These are phyloP conservation scores for Candida nemodendra DNA, from an alignment of 805 yeast species.

Conservation along the genomic window DNA sequence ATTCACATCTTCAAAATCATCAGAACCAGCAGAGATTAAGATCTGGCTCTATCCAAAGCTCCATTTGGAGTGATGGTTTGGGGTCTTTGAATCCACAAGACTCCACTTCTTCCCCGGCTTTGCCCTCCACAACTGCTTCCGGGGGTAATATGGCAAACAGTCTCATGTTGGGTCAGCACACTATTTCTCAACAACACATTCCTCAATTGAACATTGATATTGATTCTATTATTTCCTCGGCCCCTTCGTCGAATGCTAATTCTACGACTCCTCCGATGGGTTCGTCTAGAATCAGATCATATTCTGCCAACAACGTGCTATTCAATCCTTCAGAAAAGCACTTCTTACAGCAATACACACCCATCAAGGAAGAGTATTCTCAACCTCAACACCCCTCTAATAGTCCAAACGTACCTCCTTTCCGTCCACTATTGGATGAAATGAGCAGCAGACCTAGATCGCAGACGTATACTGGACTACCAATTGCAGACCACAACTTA, in stretches of 20 bases:
- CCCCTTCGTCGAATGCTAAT: slow-evolving; percentile 18
- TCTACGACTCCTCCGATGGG: slow-evolving; percentile 18
- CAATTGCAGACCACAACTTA: slow-evolving; percentile 8
- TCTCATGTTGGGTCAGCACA: slow-evolving; percentile 9
- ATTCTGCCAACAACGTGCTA: slow-evolving; percentile 42
- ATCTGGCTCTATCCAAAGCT: slow-evolving; percentile 54
- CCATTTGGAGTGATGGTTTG: slow-evolving; percentile 59
- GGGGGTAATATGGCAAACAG: slow-evolving; percentile 14
- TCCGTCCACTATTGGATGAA: slow-evolving; percentile 12
- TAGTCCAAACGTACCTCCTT: slow-evolving; percentile 10
- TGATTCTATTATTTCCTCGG: slow-evolving; percentile 19
- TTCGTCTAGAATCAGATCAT: slow-evolving; percentile 45
- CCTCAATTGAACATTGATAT: slow-evolving; percentile 29
- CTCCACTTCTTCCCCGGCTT: slow-evolving; percentile 18
- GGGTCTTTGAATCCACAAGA: slow-evolving; percentile 16
- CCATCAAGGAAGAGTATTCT: slow-evolving; percentile 24
- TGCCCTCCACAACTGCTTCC: slow-evolving; percentile 15
- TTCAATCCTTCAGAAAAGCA: slow-evolving; percentile 30
- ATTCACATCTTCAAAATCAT: slow-evolving; percentile 13
- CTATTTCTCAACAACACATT: slow-evolving; percentile 20
- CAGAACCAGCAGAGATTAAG: slow-evolving; percentile 39
- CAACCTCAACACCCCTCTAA: slow-evolving; percentile 2
- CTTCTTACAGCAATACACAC: slow-evolving; percentile 23
- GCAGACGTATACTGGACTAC: slow-evolving; percentile 35
- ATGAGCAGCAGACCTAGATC: slow-evolving; percentile 38